Evolutionary conservation across 805 yeast genomes (phyloP).

Genomic region (Monosporozyma siamensis): DNA sequence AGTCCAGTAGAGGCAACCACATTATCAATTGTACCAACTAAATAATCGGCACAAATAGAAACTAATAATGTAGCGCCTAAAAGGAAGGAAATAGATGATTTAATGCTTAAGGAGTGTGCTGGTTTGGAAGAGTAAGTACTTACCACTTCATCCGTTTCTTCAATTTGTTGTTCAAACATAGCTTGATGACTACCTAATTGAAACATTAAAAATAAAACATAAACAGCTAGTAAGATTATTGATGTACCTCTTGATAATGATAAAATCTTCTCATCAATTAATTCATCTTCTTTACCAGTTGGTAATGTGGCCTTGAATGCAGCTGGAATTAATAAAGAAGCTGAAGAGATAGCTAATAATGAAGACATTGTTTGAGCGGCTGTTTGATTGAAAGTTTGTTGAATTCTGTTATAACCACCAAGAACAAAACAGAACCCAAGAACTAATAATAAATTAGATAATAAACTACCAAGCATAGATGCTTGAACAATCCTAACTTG

Average conservation of each 20-base stretch:
- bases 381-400: conserved; percentile 86
- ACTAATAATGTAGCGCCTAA: conserved; percentile 65
- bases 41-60: conserved; percentile 83
- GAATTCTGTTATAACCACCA: conserved; percentile 81
- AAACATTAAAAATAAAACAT: conserved; percentile 71
- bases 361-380: conserved; percentile 98
- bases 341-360: conserved; percentile 80
- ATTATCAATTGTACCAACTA: conserved; percentile 88
- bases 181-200: conserved; percentile 80
- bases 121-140: conserved; percentile 16
- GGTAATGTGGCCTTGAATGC: conserved; percentile 84
- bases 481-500: conserved; percentile 95
- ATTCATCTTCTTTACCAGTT: conserved; percentile 29
- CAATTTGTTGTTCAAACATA: conserved; percentile 53
- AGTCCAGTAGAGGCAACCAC: conserved; percentile 77
- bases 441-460: conserved; percentile 80
- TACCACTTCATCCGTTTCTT: conserved; percentile 31
- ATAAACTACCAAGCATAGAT: conserved; percentile 89
- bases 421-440: conserved; percentile 92
- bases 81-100: conserved; percentile 45
- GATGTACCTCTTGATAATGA: conserved; percentile 80
- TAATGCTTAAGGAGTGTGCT: conserved; percentile 37
- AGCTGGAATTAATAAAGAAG: conserved; percentile 87
- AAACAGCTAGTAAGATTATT: conserved; percentile 64
- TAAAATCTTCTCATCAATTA: conserved; percentile 41